Conservation (phyloP, 2,329 filamentous ascomycete genomes). For the Escovopsis sp. region DNA sequence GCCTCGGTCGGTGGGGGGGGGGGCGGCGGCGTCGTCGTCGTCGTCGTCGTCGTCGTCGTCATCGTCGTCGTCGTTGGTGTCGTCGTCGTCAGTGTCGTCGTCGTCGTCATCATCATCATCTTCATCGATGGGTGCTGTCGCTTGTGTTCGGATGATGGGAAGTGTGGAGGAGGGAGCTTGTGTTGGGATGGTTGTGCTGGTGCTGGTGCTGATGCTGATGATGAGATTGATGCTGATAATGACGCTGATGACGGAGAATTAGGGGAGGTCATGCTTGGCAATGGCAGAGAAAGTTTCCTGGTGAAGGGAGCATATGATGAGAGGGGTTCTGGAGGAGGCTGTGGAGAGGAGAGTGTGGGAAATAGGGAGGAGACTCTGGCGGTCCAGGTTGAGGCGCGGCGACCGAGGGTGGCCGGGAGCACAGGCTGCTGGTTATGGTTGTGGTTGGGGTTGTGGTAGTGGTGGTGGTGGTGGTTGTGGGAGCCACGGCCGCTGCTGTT, state of each 20-base stretch:
- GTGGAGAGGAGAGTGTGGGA: constrained; percentile 22
- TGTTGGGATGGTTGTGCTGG: neutral
- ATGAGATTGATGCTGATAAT: constrained; percentile 9
- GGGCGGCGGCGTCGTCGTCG: neutral
- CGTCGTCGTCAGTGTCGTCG: no score
- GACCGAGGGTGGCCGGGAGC: constrained; percentile 10
- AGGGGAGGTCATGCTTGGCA: constrained; percentile 3
- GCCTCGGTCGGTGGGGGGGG: neutral
- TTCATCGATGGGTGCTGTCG: no score
- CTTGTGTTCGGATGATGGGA: no score
- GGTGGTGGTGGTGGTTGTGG: no score
- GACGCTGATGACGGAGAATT: constrained; percentile 9
- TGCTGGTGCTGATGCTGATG: constrained; percentile 1
- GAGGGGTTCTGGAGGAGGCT: constrained; percentile 14
- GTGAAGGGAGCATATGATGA: constrained; percentile 9
- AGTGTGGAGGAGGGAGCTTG: no score
- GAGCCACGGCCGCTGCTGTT: no score
- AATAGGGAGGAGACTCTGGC: constrained; percentile 22
- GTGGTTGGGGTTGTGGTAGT: no score
- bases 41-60: neutral
- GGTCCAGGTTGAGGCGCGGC: constrained; percentile 22
- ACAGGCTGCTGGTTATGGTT: constrained; percentile 5
- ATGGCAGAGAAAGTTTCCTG: constrained; percentile 9
- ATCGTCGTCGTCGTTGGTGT: no score
- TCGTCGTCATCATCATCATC: no score